phyloP scores from a whole-genome alignment of 139 green algal genomes.

The Zygnema circumcarinatum region DNA sequence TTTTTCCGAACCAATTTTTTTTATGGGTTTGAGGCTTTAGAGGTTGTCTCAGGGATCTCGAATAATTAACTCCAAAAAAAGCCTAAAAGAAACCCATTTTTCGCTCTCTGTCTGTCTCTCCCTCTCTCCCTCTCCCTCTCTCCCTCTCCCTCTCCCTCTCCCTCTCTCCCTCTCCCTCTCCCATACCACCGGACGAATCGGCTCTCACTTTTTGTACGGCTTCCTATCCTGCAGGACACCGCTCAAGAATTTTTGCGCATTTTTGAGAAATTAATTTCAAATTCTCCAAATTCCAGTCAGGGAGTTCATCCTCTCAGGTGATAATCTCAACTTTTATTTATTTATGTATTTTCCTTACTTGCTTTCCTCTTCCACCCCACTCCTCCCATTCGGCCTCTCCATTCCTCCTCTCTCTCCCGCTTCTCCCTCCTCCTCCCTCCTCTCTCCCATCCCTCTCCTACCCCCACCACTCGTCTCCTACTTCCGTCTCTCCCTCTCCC shows the following conservation, averaged over 20 bases:
- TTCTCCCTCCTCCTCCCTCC: not conserved
- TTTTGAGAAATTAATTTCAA: not conserved
- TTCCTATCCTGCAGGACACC: not conserved
- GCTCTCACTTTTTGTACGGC: too few species aligned
- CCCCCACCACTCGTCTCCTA: not conserved
- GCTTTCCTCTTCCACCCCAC: too few species aligned
- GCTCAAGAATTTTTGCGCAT: not conserved
- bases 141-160: constrained; percentile 18
- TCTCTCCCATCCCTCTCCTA: not conserved
- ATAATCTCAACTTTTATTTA: too few species aligned
- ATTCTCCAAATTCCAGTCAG: not conserved
- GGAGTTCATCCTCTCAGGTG: not conserved
- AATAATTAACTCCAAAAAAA: not conserved
- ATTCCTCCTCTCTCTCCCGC: not conserved
- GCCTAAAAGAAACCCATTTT: not conserved
- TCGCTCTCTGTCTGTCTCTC: not conserved
- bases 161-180: too few species aligned
- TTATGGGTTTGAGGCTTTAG: too few species aligned
- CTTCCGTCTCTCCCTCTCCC: not conserved
- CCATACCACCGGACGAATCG: too few species aligned
- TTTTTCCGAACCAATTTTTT: too few species aligned
- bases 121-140: not conserved
- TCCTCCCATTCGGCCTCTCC: too few species aligned
- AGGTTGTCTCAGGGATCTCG: not conserved
- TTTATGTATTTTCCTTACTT: too few species aligned